phyloP scores from a whole-genome alignment of 2,329 filamentous ascomycete genomes.

The Claviceps humidiphila region DNA sequence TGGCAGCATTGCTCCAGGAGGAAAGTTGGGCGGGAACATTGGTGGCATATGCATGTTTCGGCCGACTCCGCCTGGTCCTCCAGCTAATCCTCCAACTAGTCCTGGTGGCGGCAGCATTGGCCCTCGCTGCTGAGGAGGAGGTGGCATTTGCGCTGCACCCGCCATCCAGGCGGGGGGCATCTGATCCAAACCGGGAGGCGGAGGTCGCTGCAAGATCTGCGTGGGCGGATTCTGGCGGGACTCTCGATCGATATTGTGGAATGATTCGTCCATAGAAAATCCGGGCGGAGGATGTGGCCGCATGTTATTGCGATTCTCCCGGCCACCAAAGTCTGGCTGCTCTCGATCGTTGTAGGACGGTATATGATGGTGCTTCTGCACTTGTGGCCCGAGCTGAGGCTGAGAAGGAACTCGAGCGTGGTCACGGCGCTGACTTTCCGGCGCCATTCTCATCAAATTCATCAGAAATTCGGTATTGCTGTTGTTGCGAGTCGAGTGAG shows the following conservation, averaged over 20 bases:
- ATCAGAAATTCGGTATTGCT: slow-evolving; percentile 75
- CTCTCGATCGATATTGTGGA: slow-evolving; percentile 36
- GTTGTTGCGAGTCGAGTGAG: slow-evolving; percentile 32
- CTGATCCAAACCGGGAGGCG: slow-evolving; percentile 46
- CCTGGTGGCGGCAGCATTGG: slow-evolving; percentile 51
- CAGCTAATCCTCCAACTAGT: slow-evolving; percentile 25
- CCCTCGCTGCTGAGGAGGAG: slow-evolving; percentile 26
- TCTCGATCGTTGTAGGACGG: slow-evolving; percentile 36
- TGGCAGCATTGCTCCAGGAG: slow-evolving; percentile 31
- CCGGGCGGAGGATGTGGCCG: slow-evolving; percentile 34
- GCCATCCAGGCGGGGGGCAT: slow-evolving; percentile 44
- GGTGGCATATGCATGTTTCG: slow-evolving; percentile 38
- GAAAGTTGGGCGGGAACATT: slow-evolving; percentile 51
- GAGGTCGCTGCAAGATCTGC: slow-evolving; percentile 52
- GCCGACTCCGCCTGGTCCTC: slow-evolving; percentile 17
- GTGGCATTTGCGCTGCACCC: slow-evolving; percentile 29
- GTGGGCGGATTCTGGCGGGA: slow-evolving; percentile 40
- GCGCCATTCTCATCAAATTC: slow-evolving; percentile 55
- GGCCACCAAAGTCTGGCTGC: slow-evolving; percentile 25
- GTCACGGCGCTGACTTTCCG: slow-evolving; percentile 38
- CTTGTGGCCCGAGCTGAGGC: slow-evolving; percentile 6
- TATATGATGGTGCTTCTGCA: slow-evolving; percentile 28
- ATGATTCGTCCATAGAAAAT: slow-evolving; percentile 39
- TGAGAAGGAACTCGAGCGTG: slow-evolving; percentile 19
- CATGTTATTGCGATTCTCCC: slow-evolving; percentile 22